These are phyloP conservation scores for Purpureocillium lavendulum DNA, from an alignment of 2,329 filamentous ascomycete genomes.

Conservation along the genomic window DNA sequence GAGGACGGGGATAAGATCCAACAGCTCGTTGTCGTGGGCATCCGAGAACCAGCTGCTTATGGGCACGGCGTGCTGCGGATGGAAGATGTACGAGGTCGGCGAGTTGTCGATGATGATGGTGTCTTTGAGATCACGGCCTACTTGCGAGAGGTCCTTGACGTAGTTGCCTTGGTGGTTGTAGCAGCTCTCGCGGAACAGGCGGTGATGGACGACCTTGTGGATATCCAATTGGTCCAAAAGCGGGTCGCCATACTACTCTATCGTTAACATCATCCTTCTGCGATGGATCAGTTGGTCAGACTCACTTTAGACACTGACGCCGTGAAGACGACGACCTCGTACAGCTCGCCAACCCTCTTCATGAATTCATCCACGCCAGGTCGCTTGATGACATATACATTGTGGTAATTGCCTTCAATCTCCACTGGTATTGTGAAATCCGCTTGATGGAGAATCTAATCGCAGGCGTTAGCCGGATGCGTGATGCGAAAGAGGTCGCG, in stretches of 20 bases:
- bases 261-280: neutral
- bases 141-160: constrained; percentile 96
- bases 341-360: constrained; percentile 95
- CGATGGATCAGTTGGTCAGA: neutral
- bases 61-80: constrained; percentile 95
- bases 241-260: constrained; percentile 78
- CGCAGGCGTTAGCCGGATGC: constrained; percentile 7
- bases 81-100: constrained; percentile 98
- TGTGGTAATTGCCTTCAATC: constrained; percentile 98
- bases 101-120: constrained; percentile 99
- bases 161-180: constrained; percentile 99
- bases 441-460: constrained; percentile 87
- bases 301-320: constrained; percentile 92
- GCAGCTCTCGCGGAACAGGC: constrained; percentile 95
- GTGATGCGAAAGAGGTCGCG: neutral
- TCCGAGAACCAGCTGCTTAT: constrained; percentile 99
- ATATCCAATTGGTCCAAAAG: constrained; percentile 95
- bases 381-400: constrained; percentile 98
- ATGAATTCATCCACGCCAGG: constrained; percentile 99
- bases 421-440: constrained; percentile 99
- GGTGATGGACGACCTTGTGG: constrained; percentile 90
- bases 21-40: constrained; percentile 95
- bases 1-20: constrained; percentile 95
- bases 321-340: constrained; percentile 97
- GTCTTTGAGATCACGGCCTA: constrained; percentile 89